These are phyloP conservation scores for Carex parvula DNA, from an alignment of 176 grass and related monocot genomes.

Conservation along the genomic window DNA sequence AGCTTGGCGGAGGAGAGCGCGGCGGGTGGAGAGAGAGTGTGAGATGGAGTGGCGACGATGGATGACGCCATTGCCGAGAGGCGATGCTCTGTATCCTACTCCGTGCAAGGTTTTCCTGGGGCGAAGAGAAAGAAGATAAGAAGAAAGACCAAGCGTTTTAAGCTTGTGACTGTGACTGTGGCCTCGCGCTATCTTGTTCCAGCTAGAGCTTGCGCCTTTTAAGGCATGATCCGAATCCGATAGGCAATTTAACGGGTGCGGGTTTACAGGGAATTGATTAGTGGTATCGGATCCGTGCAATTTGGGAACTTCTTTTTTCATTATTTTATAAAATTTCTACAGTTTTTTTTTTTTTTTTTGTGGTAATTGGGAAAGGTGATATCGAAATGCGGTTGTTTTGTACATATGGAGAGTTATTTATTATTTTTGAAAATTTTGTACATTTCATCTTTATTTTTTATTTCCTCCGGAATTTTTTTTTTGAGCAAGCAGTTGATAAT, in stretches of 20 bases:
- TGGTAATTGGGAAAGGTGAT: too few species aligned
- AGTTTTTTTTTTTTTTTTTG: too few species aligned
- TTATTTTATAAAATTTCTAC: too few species aligned
- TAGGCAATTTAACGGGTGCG: not conserved
- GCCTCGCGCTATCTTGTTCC: conserved; percentile 20
- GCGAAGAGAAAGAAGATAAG: not conserved
- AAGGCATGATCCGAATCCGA: not conserved
- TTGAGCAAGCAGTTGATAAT: too few species aligned
- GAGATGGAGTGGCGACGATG: conserved; percentile 12
- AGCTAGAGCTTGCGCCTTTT: not conserved
- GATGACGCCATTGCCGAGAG: conserved; percentile 32
- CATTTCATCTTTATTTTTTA: too few species aligned
- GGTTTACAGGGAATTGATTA: not conserved
- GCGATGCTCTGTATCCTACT: not conserved
- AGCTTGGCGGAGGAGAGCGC: conserved; percentile 27
- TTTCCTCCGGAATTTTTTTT: too few species aligned
- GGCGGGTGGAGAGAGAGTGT: conserved; percentile 4
- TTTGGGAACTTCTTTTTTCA: not conserved
- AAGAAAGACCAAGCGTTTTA: not conserved
- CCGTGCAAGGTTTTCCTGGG: not conserved
- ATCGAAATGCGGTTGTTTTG: too few species aligned
- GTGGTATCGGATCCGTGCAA: not conserved
- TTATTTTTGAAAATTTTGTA: too few species aligned
- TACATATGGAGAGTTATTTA: too few species aligned
- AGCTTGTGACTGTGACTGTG: not conserved